Evolutionary conservation across 2,329 filamentous ascomycete species (phyloP).

Genomic region (Helminthosporium solani): DNA sequence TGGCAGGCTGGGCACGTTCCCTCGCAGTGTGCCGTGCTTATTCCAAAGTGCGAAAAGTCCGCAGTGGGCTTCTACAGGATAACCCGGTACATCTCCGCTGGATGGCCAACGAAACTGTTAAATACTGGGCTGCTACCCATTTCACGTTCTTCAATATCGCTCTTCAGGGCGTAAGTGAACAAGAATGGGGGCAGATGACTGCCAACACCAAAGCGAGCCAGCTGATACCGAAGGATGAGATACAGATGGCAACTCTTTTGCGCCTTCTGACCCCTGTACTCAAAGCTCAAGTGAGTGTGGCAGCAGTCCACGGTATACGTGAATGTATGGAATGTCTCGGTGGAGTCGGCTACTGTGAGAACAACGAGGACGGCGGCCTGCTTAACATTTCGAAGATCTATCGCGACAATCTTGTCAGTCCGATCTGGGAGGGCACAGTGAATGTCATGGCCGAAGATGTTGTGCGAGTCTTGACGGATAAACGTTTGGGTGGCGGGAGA

Average conservation of each 20-base stretch:
- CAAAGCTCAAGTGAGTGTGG: conserved; percentile 28
- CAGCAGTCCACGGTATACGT: conserved; percentile 50
- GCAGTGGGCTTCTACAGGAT: conserved; percentile 50
- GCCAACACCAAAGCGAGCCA: conserved; percentile 19
- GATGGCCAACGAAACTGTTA: conserved; percentile 56
- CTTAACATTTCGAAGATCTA: conserved; percentile 67
- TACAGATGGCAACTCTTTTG: conserved; percentile 14
- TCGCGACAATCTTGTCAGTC: conserved; percentile 63
- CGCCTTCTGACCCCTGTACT: conserved; percentile 29
- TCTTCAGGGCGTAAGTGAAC: conserved; percentile 58
- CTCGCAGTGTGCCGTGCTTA: conserved; percentile 61
- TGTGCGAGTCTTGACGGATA: conserved; percentile 46
- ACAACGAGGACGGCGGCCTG: conserved; percentile 55
- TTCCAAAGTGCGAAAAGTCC: conserved; percentile 57
- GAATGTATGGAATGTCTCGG: conserved; percentile 64
- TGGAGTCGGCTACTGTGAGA: conserved; percentile 66
- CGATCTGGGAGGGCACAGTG: conserved; percentile 73
- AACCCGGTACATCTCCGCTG: conserved; percentile 60
- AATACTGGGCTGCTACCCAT: conserved; percentile 60
- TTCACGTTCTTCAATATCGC: conserved; percentile 57
- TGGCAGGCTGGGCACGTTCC: conserved; percentile 57
- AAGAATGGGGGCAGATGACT: conserved; percentile 33
- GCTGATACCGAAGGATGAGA: conserved; percentile 24
- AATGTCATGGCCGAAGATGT: conserved; percentile 64
- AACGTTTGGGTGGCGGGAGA: conserved; percentile 29